Conservation (phyloP, 306 rosid genomes). For the Vigna angularis region DNA sequence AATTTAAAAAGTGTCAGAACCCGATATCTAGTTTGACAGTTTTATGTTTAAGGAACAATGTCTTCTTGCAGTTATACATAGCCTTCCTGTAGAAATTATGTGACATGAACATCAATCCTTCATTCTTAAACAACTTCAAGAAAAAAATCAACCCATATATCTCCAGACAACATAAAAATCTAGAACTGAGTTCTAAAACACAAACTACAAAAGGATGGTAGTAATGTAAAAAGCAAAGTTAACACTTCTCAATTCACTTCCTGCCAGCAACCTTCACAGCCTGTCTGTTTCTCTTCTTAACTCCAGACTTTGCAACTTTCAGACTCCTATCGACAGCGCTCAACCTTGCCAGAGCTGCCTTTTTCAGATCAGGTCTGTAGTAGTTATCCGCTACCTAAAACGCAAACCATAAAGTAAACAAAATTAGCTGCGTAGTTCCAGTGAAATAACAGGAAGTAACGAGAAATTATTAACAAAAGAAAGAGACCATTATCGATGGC, state of each 20-base stretch:
- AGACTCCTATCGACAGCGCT: conserved; percentile 88
- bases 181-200: conserved; percentile 14
- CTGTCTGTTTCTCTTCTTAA: conserved; percentile 91
- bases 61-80: too few species aligned
- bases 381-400: conserved; percentile 73
- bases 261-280: conserved; percentile 52
- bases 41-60: too few species aligned
- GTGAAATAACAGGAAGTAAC: not conserved
- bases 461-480: not conserved
- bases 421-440: not conserved
- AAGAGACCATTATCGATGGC: not conserved
- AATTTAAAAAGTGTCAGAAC: too few species aligned
- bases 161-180: conserved; percentile 21
- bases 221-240: conserved; percentile 27
- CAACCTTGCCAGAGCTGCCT: conserved; percentile 93
- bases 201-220: conserved; percentile 31
- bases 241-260: conserved; percentile 36
- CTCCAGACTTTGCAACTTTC: conserved; percentile 90
- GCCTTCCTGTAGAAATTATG: too few species aligned
- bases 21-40: too few species aligned
- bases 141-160: not conserved
- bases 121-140: not conserved
- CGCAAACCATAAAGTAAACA: not conserved
- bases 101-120: too few species aligned
- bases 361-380: conserved; percentile 91